phyloP scores from a whole-genome alignment of 768 basidiomycete species.

The Suillus ampliporus region DNA sequence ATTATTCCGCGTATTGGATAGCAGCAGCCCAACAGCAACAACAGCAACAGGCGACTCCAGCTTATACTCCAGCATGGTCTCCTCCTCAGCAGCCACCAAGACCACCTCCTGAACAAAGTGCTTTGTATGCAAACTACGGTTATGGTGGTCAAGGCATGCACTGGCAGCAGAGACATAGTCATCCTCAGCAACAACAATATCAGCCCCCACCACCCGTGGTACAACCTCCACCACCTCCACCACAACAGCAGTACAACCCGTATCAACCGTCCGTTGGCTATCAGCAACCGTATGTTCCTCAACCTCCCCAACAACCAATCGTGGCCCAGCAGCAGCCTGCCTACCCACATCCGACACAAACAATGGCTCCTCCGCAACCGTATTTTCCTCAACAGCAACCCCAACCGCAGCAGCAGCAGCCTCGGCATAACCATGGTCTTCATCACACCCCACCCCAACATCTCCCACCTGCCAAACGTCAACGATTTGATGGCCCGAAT shows the following conservation, averaged over 20 bases:
- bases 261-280: constrained; percentile 75
- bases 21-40: constrained; percentile 56
- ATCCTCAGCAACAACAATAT: constrained; percentile 56
- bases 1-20: constrained; percentile 83
- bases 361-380: constrained; percentile 47
- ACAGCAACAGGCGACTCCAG: constrained; percentile 56
- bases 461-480: constrained; percentile 91
- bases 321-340: constrained; percentile 43
- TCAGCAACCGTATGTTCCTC: constrained; percentile 71
- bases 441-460: constrained; percentile 78
- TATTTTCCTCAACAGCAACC: constrained; percentile 45
- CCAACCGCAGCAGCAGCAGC: constrained; percentile 46
- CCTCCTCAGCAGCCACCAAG: constrained; percentile 64
- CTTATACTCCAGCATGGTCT: constrained; percentile 72
- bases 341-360: constrained; percentile 49
- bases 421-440: constrained; percentile 51
- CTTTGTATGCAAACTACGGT: constrained; percentile 90
- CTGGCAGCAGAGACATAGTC: constrained; percentile 74
- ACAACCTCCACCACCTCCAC: constrained; percentile 57
- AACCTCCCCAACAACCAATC: constrained; percentile 58
- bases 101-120: constrained; percentile 79
- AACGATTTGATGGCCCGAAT: constrained; percentile 82
- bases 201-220: constrained; percentile 56
- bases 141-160: constrained; percentile 72
- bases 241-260: constrained; percentile 72